Percentiles rank a stretch among this genome's conserved stretches.
Evolutionary conservation across 495 filamentous ascomycete genomes (phyloP).

Genomic region (Penicillium cosmopolitanum): DNA sequence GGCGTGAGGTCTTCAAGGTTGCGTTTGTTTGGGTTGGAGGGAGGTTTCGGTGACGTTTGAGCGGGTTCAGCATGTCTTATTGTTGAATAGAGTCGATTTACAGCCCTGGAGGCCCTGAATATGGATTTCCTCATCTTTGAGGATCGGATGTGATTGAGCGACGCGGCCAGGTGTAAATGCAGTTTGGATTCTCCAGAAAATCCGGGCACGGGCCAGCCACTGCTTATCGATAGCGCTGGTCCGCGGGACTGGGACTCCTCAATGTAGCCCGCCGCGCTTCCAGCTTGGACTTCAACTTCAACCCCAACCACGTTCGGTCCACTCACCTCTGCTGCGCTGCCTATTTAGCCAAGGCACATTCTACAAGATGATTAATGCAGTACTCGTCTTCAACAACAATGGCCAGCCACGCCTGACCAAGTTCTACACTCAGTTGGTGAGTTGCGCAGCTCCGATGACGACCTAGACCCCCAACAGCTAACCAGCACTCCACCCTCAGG

Average conservation of each 20-base stretch:
- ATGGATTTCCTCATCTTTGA: slow-evolving; percentile 12
- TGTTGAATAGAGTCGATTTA: slow-evolving; percentile 17
- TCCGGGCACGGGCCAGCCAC: slow-evolving; percentile 20
- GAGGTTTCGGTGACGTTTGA: slow-evolving; percentile 11
- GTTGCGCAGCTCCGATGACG: slow-evolving; percentile 22
- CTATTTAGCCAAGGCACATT: background rate
- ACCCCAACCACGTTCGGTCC: background rate
- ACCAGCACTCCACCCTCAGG: slow-evolving; percentile 53
- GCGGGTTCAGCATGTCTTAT: background rate
- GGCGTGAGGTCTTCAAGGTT: slow-evolving; percentile 40
- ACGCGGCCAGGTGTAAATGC: slow-evolving; percentile 2
- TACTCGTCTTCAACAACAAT: slow-evolving; percentile 97
- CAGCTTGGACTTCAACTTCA: background rate
- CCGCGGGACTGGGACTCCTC: background rate
- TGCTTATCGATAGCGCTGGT: background rate
- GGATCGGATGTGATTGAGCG: background rate
- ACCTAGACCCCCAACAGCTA: background rate
- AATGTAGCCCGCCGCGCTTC: no score
- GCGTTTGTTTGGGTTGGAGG: slow-evolving; percentile 33
- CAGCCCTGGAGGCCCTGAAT: slow-evolving; percentile 5
- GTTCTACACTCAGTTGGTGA: slow-evolving; percentile 97
- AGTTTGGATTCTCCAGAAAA: slow-evolving; percentile 22
- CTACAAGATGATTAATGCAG: slow-evolving; percentile 94
- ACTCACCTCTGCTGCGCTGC: background rate
- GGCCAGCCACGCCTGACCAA: slow-evolving; percentile 96